A percentile compares a stretch with the other conserved stretches of the same genome.
Conservation (phyloP, 2,329 filamentous ascomycete genomes). For the Venturia aucupariae region DNA sequence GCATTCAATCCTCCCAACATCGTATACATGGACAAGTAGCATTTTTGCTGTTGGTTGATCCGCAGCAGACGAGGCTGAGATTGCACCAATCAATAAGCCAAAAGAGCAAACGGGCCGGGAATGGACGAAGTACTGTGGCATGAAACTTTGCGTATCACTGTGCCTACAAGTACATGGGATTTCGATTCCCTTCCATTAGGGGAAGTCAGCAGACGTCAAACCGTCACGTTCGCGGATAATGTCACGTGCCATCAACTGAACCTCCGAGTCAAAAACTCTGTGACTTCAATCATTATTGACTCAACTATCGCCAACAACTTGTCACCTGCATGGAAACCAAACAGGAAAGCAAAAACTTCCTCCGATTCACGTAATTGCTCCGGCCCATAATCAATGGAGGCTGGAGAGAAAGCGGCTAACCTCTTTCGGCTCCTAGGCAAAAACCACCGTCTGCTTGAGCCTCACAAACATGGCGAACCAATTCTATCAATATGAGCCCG, state of each 20-base stretch:
- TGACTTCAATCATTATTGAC: background rate
- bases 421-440: background rate
- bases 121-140: too few relatives aligned
- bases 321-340: background rate
- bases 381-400: background rate
- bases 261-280: background rate
- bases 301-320: background rate
- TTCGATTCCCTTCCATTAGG: too few relatives aligned
- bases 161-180: background rate
- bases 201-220: too few relatives aligned
- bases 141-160: too few relatives aligned
- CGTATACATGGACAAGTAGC: background rate
- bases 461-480: background rate
- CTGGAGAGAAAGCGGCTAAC: background rate
- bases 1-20: too few relatives aligned
- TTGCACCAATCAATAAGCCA: background rate
- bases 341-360: background rate
- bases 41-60: background rate
- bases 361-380: background rate
- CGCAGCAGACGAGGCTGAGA: background rate
- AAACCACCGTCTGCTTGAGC: background rate
- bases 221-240: background rate
- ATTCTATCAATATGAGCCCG: background rate
- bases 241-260: background rate
- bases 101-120: background rate